Evolutionary conservation across 306 rosid genomes (phyloP).

Genomic region (Pachyrhizus erosus): DNA sequence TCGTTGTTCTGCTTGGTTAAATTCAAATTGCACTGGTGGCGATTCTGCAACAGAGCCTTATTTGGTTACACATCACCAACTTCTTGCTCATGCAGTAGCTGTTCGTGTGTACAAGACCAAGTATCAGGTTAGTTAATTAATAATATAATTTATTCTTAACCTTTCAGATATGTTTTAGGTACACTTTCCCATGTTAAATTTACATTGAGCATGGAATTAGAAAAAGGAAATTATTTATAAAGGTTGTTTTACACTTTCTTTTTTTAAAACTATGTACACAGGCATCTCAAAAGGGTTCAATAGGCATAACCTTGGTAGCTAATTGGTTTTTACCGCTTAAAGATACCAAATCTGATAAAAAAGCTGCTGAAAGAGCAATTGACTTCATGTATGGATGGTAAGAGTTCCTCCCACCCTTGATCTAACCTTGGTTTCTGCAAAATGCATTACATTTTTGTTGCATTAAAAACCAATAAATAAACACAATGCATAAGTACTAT

Average conservation of each 20-base stretch:
- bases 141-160: too few relatives aligned
- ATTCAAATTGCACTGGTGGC: background rate
- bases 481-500: background rate
- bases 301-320: background rate
- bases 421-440: background rate
- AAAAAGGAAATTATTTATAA: too few relatives aligned
- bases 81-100: background rate
- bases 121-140: background rate
- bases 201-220: too few relatives aligned
- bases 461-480: background rate
- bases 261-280: background rate
- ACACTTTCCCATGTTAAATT: too few relatives aligned
- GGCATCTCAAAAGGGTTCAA: background rate
- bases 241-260: too few relatives aligned
- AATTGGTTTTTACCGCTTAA: background rate
- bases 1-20: background rate
- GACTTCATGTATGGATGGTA: constrained; percentile 7
- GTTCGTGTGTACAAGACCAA: background rate
- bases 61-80: background rate
- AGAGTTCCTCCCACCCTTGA: background rate
- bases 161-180: background rate
- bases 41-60: background rate
- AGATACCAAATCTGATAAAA: background rate
- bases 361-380: background rate
- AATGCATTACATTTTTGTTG: background rate